Base-by-base conservation (phyloP, 2,329 filamentous ascomycete species). In the Cladosporium sp. region DNA sequence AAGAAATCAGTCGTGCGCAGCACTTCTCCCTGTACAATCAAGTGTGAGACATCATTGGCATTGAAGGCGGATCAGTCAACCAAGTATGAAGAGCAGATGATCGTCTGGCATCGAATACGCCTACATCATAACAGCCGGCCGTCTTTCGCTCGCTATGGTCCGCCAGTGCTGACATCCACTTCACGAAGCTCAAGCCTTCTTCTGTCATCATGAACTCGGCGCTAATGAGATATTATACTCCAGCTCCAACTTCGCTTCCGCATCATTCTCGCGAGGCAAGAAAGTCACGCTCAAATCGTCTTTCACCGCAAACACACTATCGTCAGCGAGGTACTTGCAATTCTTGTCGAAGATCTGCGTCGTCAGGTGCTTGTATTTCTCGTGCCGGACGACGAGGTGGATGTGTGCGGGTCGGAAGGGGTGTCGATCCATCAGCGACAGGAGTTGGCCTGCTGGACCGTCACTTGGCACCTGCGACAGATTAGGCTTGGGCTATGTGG, bases 281-380 rank as follows among this genome's bases (percentile, higher is more conserved):
- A 83, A 83, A 45, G 82, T 78, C 9, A 82, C 78, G 30, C 80
- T 60, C 43, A 83, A 59, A 12, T 73, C 75, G 52, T 82, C 78
- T 62, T 82, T 82, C 42, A 80, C 78, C 0, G 79, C 78, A 56
- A 82, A 82, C 0, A 80, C 78, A 0, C 76, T 72, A 56, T 82
- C 79, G 50, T 81, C 72, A 15, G 71, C 69, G 38, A 88, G 71
- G 58, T 86, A 83, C 54, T 78, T 74, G 66, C 53, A 83, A 81
- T 54, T 79, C 74, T 51, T 75, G 35, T 89, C 85, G 63, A 89
- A 92, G 49, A 93, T 82, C 66, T 93, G 87, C 1, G 86, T 89
- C 0, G 84, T 85, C 41, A 94, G 76, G 0, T 83, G 74, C 60
- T 82, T 85, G 71, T 84, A 83, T 7, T 78, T 78, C 78, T 73